Percentiles rank a stretch among this genome's conserved stretches.
These are phyloP conservation scores for Ogataea zsoltii DNA, from an alignment of 805 yeast genomes.

Conservation along the genomic window DNA sequence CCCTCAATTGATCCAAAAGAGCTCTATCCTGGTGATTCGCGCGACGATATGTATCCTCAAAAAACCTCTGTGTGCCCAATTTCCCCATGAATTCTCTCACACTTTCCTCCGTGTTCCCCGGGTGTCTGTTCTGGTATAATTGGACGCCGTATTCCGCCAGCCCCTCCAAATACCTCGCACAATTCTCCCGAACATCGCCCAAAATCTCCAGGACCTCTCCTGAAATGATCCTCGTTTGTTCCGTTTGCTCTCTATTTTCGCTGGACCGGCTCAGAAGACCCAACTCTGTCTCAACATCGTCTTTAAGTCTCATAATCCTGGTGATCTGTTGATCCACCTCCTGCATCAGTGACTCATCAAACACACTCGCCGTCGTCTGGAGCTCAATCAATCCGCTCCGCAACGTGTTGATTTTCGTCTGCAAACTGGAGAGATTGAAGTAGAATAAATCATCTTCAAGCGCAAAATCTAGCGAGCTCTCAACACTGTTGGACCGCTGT, in stretches of 20 bases:
- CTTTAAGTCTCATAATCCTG: neutral
- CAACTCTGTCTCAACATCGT: neutral
- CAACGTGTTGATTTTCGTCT: constrained; percentile 1
- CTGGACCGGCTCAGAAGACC: neutral
- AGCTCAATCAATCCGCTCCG: constrained; percentile 2
- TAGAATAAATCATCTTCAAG: neutral
- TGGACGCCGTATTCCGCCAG: neutral
- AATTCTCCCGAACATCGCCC: neutral
- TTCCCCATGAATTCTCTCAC: neutral
- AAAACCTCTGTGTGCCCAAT: neutral
- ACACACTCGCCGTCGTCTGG: constrained; percentile 5
- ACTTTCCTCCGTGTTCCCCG: neutral
- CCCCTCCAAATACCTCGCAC: neutral
- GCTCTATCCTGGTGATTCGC: constrained; percentile 1
- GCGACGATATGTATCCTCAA: neutral
- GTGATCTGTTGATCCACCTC: constrained; percentile 1
- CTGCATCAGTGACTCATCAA: constrained; percentile 1
- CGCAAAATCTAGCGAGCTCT: constrained; percentile 1
- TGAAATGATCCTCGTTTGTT: neutral
- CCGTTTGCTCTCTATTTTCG: neutral
- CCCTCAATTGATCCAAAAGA: neutral
- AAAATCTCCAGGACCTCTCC: neutral
- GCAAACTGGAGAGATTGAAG: constrained; percentile 1
- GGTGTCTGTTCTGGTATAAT: neutral
- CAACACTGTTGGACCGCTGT: neutral